A percentile compares a stretch with the other conserved stretches of the same genome.
Evolutionary conservation across 2,329 filamentous ascomycete species (phyloP).

Genomic region (Hymenoscyphus albidus): DNA sequence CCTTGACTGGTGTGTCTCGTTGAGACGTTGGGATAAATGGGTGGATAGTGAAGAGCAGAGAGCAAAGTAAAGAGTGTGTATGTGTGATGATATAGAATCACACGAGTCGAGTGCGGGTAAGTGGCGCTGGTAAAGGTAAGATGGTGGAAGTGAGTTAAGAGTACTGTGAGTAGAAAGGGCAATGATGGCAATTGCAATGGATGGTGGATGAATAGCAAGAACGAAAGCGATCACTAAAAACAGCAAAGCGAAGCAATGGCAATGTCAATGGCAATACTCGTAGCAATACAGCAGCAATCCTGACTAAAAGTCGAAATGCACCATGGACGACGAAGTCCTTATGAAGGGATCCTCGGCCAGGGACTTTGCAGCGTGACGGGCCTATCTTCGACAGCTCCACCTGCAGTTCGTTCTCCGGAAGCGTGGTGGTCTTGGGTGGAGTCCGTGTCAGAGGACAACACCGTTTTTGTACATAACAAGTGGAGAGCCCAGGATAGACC

Average conservation of each 20-base stretch:
- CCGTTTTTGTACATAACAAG: slow-evolving; percentile 22
- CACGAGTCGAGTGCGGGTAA: slow-evolving; percentile 2
- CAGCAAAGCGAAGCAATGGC: background rate
- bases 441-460: slow-evolving; percentile 24
- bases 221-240: background rate
- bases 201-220: background rate
- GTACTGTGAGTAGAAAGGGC: background rate
- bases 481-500: slow-evolving; percentile 6
- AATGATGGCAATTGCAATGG: background rate
- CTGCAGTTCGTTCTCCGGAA: slow-evolving; percentile 11
- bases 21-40: background rate
- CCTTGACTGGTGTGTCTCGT: slow-evolving; percentile 8
- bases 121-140: background rate
- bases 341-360: slow-evolving; percentile 8
- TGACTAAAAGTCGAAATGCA: slow-evolving; percentile 18
- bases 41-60: background rate
- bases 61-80: background rate
- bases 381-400: slow-evolving; percentile 20
- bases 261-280: background rate
- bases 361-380: slow-evolving; percentile 14
- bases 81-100: background rate
- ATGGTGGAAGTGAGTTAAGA: background rate
- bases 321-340: slow-evolving; percentile 11
- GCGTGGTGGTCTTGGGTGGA: slow-evolving; percentile 20
- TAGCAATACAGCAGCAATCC: slow-evolving; percentile 7